These are phyloP conservation scores for Cylindrodendrum hubeiense DNA, from an alignment of 2,329 filamentous ascomycete genomes.

Conservation along the genomic window DNA sequence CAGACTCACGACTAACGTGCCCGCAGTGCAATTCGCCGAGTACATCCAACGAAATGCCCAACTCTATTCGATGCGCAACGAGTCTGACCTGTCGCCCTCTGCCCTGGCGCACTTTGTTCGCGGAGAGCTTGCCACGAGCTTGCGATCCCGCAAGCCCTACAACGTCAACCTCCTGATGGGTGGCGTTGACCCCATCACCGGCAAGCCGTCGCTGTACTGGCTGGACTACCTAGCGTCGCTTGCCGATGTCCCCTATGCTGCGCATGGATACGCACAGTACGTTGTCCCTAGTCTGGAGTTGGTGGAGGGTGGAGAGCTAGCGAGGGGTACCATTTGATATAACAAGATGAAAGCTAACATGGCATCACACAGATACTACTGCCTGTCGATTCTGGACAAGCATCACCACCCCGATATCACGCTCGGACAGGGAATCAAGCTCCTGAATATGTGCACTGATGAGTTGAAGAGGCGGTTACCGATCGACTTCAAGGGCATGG, in stretches of 20 bases:
- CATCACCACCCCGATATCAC: conserved; percentile 96
- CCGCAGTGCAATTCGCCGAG: conserved; percentile 96
- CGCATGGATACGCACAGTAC: conserved; percentile 97
- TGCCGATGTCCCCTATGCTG: conserved; percentile 92
- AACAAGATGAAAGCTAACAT: conserved; percentile 37
- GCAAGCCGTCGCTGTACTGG: conserved; percentile 95
- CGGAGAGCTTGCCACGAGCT: conserved; percentile 88
- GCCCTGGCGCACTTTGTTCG: conserved; percentile 95
- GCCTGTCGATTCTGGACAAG: conserved; percentile 96
- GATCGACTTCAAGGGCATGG: conserved; percentile 98
- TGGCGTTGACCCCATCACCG: conserved; percentile 90
- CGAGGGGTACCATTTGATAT: neutral
- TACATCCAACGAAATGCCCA: conserved; percentile 99
- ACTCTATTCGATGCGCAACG: conserved; percentile 98
- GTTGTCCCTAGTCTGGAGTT: conserved; percentile 46
- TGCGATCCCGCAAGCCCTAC: conserved; percentile 94
- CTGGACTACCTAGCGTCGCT: conserved; percentile 94
- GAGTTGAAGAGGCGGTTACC: conserved; percentile 97
- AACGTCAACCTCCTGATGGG: conserved; percentile 96
- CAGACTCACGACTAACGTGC: conserved; percentile 38
- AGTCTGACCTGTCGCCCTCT: conserved; percentile 88
- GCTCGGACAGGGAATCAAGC: conserved; percentile 89
- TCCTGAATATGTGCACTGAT: conserved; percentile 94
- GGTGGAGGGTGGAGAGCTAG: neutral
- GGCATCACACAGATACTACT: conserved; percentile 81